Conservation (phyloP, 345 rosid species). For the Garcia nutans region DNA sequence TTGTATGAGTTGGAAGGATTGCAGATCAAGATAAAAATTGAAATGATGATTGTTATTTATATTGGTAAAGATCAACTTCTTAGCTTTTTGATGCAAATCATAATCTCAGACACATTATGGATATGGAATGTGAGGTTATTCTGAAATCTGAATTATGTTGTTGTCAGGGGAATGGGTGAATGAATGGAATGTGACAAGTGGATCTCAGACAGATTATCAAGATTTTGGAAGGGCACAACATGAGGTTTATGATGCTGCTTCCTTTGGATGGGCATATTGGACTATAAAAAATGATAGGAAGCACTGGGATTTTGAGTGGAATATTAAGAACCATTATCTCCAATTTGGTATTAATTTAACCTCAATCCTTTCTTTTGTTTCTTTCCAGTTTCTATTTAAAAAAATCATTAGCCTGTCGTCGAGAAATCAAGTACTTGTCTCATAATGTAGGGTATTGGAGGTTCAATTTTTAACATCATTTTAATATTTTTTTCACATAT, state of each 20-base stretch:
- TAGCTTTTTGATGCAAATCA: background rate
- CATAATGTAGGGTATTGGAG: background rate
- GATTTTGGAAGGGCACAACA: conserved; percentile 60
- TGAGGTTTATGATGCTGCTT: conserved; percentile 61
- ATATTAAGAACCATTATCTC: conserved; percentile 55
- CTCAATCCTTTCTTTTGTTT: conserved; percentile 1
- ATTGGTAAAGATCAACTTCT: background rate
- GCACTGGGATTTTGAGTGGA: conserved; percentile 89
- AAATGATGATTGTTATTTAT: background rate
- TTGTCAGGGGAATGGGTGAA: conserved; percentile 79
- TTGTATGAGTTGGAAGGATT: background rate
- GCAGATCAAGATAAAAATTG: background rate
- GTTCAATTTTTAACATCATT: background rate
- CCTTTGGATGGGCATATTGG: conserved; percentile 85
- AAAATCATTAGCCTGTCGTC: background rate
- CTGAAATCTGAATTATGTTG: background rate
- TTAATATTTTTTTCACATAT: too few relatives aligned
- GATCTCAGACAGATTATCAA: conserved; percentile 57
- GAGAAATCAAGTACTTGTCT: background rate
- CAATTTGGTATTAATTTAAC: conserved; percentile 43
- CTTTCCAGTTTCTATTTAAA: background rate
- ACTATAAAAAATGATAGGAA: conserved; percentile 61
- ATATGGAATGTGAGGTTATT: background rate
- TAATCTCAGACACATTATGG: background rate
- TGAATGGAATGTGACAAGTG: conserved; percentile 59